Conservation (phyloP, 495 filamentous ascomycete species). For the Hyaloscypha hepaticicola region DNA sequence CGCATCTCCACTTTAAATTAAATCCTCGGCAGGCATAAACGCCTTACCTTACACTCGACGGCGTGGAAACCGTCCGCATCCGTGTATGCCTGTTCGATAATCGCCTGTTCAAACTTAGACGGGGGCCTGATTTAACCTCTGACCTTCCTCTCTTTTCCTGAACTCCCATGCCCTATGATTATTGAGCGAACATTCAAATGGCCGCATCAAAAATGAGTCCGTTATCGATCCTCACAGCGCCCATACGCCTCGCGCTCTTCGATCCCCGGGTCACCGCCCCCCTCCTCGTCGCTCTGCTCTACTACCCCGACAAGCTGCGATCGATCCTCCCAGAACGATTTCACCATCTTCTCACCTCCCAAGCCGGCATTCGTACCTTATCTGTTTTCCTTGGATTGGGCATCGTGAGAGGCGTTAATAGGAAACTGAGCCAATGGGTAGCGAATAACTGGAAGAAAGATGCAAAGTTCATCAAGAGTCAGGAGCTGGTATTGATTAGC, state of each 20-base stretch:
- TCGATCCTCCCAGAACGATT: slow-evolving; percentile 5
- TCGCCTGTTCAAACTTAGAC: background rate
- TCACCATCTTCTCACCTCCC: slow-evolving; percentile 3
- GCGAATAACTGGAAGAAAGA: slow-evolving; percentile 61
- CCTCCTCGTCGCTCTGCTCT: slow-evolving; percentile 24
- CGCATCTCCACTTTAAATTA: background rate
- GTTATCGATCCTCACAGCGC: background rate
- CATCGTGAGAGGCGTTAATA: slow-evolving; percentile 46
- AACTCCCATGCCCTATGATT: background rate
- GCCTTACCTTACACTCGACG: background rate
- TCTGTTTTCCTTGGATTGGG: slow-evolving; percentile 34
- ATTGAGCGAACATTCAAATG: background rate
- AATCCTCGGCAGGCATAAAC: background rate
- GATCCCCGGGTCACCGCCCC: slow-evolving; percentile 14
- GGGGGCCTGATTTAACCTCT: background rate
- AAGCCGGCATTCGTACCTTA: slow-evolving; percentile 5
- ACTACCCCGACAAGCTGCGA: slow-evolving; percentile 21
- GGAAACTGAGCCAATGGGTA: slow-evolving; percentile 48
- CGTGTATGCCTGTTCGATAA: background rate
- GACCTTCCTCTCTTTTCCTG: background rate
- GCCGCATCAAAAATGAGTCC: slow-evolving; percentile 1
- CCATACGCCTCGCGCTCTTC: slow-evolving; percentile 1
- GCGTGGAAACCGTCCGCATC: background rate
- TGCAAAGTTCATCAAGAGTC: slow-evolving; percentile 58
- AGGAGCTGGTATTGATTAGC: slow-evolving; percentile 53